Base-by-base conservation (phyloP, 495 filamentous ascomycete genomes). In the Alectoria sarmentosa region DNA sequence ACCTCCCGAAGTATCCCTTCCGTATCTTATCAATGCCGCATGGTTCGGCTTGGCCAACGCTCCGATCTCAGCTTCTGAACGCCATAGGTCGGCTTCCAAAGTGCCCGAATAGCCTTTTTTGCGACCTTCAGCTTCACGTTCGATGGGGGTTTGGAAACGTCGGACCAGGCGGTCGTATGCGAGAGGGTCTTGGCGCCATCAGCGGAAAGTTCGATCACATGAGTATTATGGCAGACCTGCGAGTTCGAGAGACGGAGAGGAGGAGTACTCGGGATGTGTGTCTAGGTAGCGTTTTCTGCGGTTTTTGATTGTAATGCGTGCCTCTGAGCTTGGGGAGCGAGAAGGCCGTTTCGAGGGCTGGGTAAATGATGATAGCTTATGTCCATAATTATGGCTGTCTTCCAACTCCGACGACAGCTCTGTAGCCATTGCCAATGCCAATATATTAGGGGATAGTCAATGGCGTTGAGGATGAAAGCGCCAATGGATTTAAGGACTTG, bases 111-210 rank as follows among this genome's bases (percentile, higher is more conserved):
- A 92, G 1, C 90, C 90, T 71, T 89, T 90, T 4, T 75, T 77
- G 19, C 82, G 83, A 17, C 86, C 88, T 65, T 90, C 87, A 19
- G 79, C 82, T 73, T 91, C 87, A 60, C 89, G 81, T 76, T 95
- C 90, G 19, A 81, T 79, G 19, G 87, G 72, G 4, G 84, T 85
- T 61, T 90, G 90, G 74, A 92, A 92, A 66, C 86, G 87, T 54
- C 89, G 86, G 69, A 95, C 84, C 19, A 92, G 78, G 61, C 84
- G 83, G 71, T 93, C 90, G 76, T 95, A 92, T 52, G 91, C 81
- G 30, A 92, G 77, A 0, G 90, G 89, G 73, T 92, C 89, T 88
- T 76, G 58, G 67, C 58, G 63, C 64, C 54, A 70, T 77, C 73
- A 77, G 77, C 69, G 9, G 52, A 38, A 44, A 65, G 39, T 23